Conservation (phyloP, 1,284 basidiomycete species). For the Microbotryum saponariae region DNA sequence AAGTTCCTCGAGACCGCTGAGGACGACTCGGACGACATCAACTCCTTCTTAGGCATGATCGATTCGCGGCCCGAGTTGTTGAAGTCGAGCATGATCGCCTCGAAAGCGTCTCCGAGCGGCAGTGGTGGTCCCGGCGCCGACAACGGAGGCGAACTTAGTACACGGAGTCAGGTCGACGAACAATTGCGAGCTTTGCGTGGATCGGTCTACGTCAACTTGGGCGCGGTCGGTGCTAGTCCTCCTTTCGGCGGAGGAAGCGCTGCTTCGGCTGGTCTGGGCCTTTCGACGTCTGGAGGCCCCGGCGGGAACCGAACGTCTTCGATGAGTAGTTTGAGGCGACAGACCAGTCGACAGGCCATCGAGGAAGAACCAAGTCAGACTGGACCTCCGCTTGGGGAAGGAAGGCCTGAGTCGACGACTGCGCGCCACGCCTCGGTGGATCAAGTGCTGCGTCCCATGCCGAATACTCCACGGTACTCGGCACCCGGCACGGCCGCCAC, state of each 20-base stretch:
- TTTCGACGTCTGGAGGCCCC: slow-evolving; percentile 3
- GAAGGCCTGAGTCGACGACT: too few relatives aligned
- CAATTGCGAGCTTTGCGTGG: slow-evolving; percentile 14
- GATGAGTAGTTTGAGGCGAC: slow-evolving; percentile 6
- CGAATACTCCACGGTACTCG: too few relatives aligned
- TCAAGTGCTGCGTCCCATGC: too few relatives aligned
- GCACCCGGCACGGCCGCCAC: too few relatives aligned
- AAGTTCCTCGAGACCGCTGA: slow-evolving; percentile 16
- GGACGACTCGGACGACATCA: slow-evolving; percentile 32
- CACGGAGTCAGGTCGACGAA: slow-evolving; percentile 26
- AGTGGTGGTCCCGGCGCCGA: neutral
- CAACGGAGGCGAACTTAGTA: slow-evolving; percentile 8
- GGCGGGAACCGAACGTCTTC: neutral
- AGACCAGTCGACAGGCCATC: slow-evolving; percentile 21
- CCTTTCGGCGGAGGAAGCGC: slow-evolving; percentile 1
- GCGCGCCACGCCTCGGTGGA: too few relatives aligned
- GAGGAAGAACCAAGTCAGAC: slow-evolving; percentile 18
- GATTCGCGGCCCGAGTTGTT: slow-evolving; percentile 31
- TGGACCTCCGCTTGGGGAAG: too few relatives aligned
- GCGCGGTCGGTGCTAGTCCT: neutral
- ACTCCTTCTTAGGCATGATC: slow-evolving; percentile 31
- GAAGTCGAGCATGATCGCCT: neutral
- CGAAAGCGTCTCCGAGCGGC: neutral
- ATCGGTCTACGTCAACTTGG: slow-evolving; percentile 6
- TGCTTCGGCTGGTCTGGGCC: slow-evolving; percentile 4